Evolutionary conservation across 768 basidiomycete species (phyloP), one percentile per base, ranked within the genome.

Genomic region (Cystofilobasidium macerans): DNA sequence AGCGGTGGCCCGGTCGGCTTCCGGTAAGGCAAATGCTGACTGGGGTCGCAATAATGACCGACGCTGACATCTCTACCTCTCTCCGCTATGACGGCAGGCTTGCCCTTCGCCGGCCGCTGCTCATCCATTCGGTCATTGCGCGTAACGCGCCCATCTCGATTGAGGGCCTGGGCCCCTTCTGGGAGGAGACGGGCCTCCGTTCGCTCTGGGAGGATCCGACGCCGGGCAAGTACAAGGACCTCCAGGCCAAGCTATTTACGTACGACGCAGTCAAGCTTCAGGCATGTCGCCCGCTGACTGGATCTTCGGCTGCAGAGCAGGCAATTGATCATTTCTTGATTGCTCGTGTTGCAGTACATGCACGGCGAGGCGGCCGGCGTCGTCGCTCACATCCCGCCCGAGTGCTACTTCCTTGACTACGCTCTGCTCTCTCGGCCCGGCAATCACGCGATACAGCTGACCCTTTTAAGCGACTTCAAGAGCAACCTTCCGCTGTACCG

Each of bases 61-160:
- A 61, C 12, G 61, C 48, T 62, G 32, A 47, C 32, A 1, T 28
- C 18, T 36, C n/a, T n/a, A n/a, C 14, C 30, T 53, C 32, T 62
- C 14, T 0, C 28, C 26, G 38, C 13, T 32, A n/a, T n/a, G n/a
- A n/a, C 33, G 14, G 2, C 47, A 76, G 79, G 65, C 72, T 81
- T 40, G 80, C 80, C 3, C 72, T 81, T 6, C 67, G 75, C 3
- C 77, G 78, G 9, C 81, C 81, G 0, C 71, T 76, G 12, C 74
- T 75, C 26, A 75, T 82, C 69, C 78, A 74, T 3, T 81, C 77
- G 3, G 77, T 82, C 69, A 75, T 81, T 68, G 67, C 76, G 1
- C 81, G 82, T 72, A 82, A 80, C 69, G 81, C 81, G 11, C 82
- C 82, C 70, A 79, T 79, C 0, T 82, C 78, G 70, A 74, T 72